phyloP scores from a whole-genome alignment of 2,329 filamentous ascomycete species.

The Zopfia rhizophila region DNA sequence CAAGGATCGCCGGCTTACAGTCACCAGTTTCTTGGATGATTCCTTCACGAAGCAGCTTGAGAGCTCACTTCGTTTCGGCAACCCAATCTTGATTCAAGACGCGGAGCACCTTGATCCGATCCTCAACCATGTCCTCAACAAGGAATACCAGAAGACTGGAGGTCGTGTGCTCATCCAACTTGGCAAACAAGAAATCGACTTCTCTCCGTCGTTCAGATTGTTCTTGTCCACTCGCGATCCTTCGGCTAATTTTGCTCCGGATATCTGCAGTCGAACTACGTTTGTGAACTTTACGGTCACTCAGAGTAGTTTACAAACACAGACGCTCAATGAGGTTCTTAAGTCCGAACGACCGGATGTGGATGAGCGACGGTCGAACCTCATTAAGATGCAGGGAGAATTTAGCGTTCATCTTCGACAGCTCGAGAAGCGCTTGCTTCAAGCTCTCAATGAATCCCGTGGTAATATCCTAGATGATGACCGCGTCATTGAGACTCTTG shows the following conservation, averaged over 20 bases:
- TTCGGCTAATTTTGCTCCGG: conserved; percentile 92
- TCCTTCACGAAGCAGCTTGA: conserved; percentile 98
- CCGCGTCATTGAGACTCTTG: conserved; percentile 96
- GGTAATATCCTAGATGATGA: conserved; percentile 99
- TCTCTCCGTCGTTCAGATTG: conserved; percentile 94
- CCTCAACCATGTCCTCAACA: conserved; percentile 98
- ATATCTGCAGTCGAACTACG: conserved; percentile 97
- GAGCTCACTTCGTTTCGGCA: conserved; percentile 95
- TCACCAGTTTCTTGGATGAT: conserved; percentile 97
- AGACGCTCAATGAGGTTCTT: conserved; percentile 95
- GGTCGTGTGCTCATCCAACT: conserved; percentile 98
- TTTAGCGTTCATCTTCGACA: conserved; percentile 98
- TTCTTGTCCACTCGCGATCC: conserved; percentile 96
- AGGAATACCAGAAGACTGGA: conserved; percentile 98
- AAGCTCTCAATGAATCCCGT: conserved; percentile 95
- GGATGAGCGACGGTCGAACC: conserved; percentile 93
- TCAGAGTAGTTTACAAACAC: conserved; percentile 97
- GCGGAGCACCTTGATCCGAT: conserved; percentile 97
- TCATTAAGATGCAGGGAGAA: conserved; percentile 98
- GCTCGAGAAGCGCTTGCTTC: conserved; percentile 91
- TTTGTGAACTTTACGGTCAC: conserved; percentile 99
- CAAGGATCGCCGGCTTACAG: conserved; percentile 90
- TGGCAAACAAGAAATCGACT: conserved; percentile 98
- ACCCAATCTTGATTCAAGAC: conserved; percentile 98
- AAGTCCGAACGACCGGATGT: conserved; percentile 98